These are phyloP conservation scores for Ceratobasidium sp. DNA, from an alignment of 1,284 basidiomycete species.

Conservation along the genomic window DNA sequence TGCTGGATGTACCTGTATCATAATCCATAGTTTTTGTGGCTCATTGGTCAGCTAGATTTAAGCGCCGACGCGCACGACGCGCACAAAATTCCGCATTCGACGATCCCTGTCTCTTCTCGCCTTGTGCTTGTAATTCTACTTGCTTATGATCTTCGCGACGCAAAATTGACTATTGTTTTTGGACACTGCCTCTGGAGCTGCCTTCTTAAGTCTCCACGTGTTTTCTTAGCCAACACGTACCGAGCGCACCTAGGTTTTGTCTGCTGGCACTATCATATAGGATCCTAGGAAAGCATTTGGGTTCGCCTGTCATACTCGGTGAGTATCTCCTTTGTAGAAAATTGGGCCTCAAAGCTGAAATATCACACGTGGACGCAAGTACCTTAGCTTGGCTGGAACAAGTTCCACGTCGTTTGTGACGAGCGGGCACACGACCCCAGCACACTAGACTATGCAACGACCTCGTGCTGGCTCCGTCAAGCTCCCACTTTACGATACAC, in stretches of 20 bases:
- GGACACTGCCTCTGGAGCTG: constrained; percentile 16
- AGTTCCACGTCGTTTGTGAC: constrained; percentile 5
- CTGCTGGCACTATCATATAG: background rate
- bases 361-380: background rate
- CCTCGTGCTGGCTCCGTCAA: constrained; percentile 42
- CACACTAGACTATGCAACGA: constrained; percentile 38
- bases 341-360: constrained; percentile 2
- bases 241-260: constrained; percentile 15
- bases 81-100: constrained; percentile 30
- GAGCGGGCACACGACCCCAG: background rate
- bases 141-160: constrained; percentile 35
- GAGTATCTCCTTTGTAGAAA: background rate
- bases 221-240: constrained; percentile 4
- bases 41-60: constrained; percentile 33
- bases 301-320: background rate
- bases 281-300: background rate
- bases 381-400: background rate
- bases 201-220: constrained; percentile 12
- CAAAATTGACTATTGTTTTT: constrained; percentile 20
- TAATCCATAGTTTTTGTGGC: constrained; percentile 34
- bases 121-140: constrained; percentile 13
- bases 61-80: constrained; percentile 45
- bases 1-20: constrained; percentile 30
- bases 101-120: constrained; percentile 38
- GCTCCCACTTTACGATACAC: constrained; percentile 41